Percentiles rank a stretch among this genome's conserved stretches.
Conservation (phyloP, 495 filamentous ascomycete species). For the Chlorociboria aeruginascens region DNA sequence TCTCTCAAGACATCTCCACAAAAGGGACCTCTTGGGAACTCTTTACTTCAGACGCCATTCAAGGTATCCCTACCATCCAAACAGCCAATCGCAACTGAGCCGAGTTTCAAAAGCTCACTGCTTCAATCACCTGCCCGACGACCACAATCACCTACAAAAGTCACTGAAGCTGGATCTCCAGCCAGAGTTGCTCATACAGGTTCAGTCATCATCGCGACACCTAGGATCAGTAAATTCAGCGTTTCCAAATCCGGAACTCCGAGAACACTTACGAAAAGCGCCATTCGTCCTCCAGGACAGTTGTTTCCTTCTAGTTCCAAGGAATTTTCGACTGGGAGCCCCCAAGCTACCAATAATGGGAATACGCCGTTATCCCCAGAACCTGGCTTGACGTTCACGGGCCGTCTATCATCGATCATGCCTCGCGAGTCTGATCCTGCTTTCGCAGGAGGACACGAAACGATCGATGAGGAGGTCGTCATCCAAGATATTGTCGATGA, state of each 20-base stretch:
- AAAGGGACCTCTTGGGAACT: slow-evolving; percentile 17
- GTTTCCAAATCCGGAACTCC: slow-evolving; percentile 18
- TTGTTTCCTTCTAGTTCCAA: slow-evolving; percentile 8
- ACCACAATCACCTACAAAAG: slow-evolving; percentile 29
- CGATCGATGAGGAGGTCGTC: background rate
- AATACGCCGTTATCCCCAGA: background rate
- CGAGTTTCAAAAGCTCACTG: slow-evolving; percentile 29
- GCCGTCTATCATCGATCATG: slow-evolving; percentile 36
- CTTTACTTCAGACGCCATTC: slow-evolving; percentile 15
- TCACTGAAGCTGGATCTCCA: slow-evolving; percentile 21
- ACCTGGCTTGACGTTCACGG: slow-evolving; percentile 27
- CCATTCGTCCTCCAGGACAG: slow-evolving; percentile 3
- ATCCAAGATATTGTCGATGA: slow-evolving; percentile 11
- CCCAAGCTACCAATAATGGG: background rate
- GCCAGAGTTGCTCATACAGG: slow-evolving; percentile 4
- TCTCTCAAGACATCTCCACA: slow-evolving; percentile 33
- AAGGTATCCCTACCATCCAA: slow-evolving; percentile 13
- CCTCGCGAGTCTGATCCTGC: slow-evolving; percentile 36
- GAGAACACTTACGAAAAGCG: slow-evolving; percentile 16
- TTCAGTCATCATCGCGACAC: slow-evolving; percentile 8
- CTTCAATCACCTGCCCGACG: slow-evolving; percentile 38
- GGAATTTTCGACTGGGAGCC: slow-evolving; percentile 1
- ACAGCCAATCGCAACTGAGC: slow-evolving; percentile 3
- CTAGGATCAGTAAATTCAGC: slow-evolving; percentile 14
- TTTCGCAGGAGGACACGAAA: slow-evolving; percentile 9